Evolutionary conservation across 768 basidiomycete species (phyloP).

Genomic region (Chalciporus piperatus): DNA sequence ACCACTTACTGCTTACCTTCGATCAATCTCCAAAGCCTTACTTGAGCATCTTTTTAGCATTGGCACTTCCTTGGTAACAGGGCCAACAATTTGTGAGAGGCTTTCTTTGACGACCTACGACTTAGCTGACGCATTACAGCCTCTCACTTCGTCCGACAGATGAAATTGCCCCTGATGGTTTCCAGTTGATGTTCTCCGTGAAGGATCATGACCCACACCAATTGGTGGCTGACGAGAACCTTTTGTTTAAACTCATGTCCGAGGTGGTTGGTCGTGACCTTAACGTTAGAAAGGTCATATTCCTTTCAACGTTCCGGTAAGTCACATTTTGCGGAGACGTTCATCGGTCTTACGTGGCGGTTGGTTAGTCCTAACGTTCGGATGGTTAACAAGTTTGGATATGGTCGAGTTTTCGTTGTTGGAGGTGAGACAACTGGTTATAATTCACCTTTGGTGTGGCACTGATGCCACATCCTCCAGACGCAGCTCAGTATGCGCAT

Average conservation of each 20-base stretch:
- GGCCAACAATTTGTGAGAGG: neutral
- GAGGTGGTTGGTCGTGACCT: slow-evolving; percentile 29
- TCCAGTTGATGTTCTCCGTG: slow-evolving; percentile 8
- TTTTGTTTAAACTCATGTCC: slow-evolving; percentile 30
- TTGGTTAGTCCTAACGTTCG: slow-evolving; percentile 44
- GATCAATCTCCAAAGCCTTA: neutral
- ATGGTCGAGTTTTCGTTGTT: slow-evolving; percentile 45
- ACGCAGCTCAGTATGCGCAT: slow-evolving; percentile 41
- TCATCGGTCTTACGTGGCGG: neutral
- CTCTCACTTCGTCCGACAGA: slow-evolving; percentile 1
- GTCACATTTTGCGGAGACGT: slow-evolving; percentile 6
- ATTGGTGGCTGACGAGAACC: slow-evolving; percentile 19
- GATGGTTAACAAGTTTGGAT: slow-evolving; percentile 42
- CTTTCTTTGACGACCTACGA: too few relatives aligned
- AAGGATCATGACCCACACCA: slow-evolving; percentile 12
- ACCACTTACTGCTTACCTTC: neutral
- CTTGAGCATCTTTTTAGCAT: slow-evolving; percentile 9
- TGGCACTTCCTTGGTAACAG: slow-evolving; percentile 22
- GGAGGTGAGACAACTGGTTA: slow-evolving; percentile 34
- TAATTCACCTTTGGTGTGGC: neutral
- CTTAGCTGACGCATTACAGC: too few relatives aligned
- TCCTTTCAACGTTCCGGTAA: slow-evolving; percentile 29
- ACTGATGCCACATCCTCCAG: slow-evolving; percentile 24
- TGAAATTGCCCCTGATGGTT: slow-evolving; percentile 21
- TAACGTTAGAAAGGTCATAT: slow-evolving; percentile 27